Evolutionary conservation across 2,329 filamentous ascomycete genomes (phyloP).

Genomic region (Fusarium beomiforme): DNA sequence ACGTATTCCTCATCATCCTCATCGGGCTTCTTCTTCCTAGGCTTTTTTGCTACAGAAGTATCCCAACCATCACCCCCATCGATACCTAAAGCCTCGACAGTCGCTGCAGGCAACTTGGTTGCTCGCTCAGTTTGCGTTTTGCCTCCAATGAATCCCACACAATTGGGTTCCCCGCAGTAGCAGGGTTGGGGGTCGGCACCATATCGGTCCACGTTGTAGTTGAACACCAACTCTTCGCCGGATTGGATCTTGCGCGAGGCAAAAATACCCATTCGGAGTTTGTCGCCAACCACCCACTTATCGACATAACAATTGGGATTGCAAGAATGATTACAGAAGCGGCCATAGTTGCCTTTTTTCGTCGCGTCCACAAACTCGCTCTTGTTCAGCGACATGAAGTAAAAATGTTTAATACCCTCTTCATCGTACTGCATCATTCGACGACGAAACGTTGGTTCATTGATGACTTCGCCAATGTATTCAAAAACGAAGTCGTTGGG

Average conservation of each 20-base stretch:
- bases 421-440: slow-evolving; percentile 95
- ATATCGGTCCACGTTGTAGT: slow-evolving; percentile 99
- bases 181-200: slow-evolving; percentile 96
- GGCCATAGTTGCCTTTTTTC: slow-evolving; percentile 92
- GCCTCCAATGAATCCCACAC: slow-evolving; percentile 94
- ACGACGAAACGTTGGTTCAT: slow-evolving; percentile 86
- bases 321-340: slow-evolving; percentile 99
- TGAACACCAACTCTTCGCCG: slow-evolving; percentile 96
- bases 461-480: slow-evolving; percentile 98
- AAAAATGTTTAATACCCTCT: slow-evolving; percentile 98
- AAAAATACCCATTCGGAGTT: slow-evolving; percentile 99
- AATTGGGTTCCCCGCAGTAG: slow-evolving; percentile 95
- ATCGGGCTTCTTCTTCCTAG: slow-evolving; percentile 88
- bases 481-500: slow-evolving; percentile 95
- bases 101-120: slow-evolving; percentile 88
- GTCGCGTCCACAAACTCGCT: slow-evolving; percentile 98
- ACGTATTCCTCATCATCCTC: slow-evolving; percentile 98
- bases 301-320: slow-evolving; percentile 99
- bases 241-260: slow-evolving; percentile 84
- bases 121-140: slow-evolving; percentile 97
- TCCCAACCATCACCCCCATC: slow-evolving; percentile 94
- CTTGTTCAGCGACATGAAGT: slow-evolving; percentile 99
- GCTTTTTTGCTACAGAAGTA: slow-evolving; percentile 86
- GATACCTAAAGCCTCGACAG: slow-evolving; percentile 94
- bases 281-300: slow-evolving; percentile 98